phyloP scores from a whole-genome alignment of 2,329 filamentous ascomycete genomes.

The Trichothecium sympodiale region DNA sequence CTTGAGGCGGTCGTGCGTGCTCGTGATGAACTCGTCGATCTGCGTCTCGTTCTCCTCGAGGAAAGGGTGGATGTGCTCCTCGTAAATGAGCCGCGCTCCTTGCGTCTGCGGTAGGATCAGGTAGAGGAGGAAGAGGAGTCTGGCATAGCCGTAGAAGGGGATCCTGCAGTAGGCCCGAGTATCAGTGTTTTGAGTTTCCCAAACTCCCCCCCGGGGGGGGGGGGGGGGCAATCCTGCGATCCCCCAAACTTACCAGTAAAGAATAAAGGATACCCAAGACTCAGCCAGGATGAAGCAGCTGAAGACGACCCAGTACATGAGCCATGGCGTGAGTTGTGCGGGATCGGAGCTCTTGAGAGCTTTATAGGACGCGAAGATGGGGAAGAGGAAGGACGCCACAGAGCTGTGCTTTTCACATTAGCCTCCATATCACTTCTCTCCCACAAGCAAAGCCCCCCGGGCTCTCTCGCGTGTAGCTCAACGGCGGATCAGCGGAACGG shows the following conservation, averaged over 20 bases:
- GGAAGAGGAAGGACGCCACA: conserved; percentile 81
- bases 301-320: conserved; percentile 98
- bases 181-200: neutral
- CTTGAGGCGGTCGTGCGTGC: conserved; percentile 67
- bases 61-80: conserved; percentile 77
- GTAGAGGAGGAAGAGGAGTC: conserved; percentile 79
- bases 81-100: conserved; percentile 77
- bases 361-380: conserved; percentile 95
- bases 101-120: conserved; percentile 97
- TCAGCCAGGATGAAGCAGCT: conserved; percentile 72
- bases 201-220: too few relatives aligned
- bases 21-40: conserved; percentile 84
- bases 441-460: neutral
- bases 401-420: conserved; percentile 43
- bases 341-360: conserved; percentile 88
- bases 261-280: conserved; percentile 77
- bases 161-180: conserved; percentile 46
- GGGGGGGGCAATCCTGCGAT: too few relatives aligned
- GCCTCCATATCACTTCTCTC: conserved; percentile 3
- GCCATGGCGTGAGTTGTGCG: conserved; percentile 85
- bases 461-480: conserved; percentile 4
- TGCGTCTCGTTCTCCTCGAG: conserved; percentile 74
- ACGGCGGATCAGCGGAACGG: conserved; percentile 8
- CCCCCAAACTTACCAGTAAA: conserved; percentile 52
- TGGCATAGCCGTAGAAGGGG: conserved; percentile 88